Base-by-base conservation (phyloP, 1,284 basidiomycete species). In the Leccinum olivaceoglutinosum region DNA sequence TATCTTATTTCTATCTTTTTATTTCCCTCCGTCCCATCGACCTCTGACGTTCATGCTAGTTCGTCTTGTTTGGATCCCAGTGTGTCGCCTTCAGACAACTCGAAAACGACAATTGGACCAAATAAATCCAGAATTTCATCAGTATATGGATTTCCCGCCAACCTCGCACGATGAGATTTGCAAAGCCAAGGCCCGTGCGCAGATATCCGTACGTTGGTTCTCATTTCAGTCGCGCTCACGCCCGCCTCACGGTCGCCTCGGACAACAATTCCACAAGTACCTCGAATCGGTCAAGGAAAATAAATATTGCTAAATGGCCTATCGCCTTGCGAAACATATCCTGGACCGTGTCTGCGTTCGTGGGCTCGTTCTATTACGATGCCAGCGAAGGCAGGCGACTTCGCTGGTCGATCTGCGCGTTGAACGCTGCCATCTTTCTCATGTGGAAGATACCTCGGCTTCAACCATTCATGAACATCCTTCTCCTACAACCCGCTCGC, bases 391-490 rank as follows among this genome's bases (percentile, higher is more conserved):
- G 88, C 34, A 84, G 84, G 71, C 79, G 88, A 18, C 74, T 87
- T 49, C 88, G 84, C 65, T 90, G 86, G 82, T 85, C 82, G 59
- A 86, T 93, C 16, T 85, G 84, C 56, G 76, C 84, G 1, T 68
- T 87, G 16, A 93, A 93, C 73, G 77, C 81, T 9, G 81, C 79
- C 7, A 77, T 95, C 25, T 95, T 87, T 79, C 68, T 88, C 11
- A 80, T 83, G 9, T 94, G 92, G 92, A 86, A 89, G 68, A 76
- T 92, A 36, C 83, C 82, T 25, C 77, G 81, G 11, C 74, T 86
- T 59, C 72, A 77, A 41, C 77, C 78, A 9, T 78, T 82, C 69
- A 92, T 89, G 90, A 78, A 69, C 66, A 75, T 29, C 29, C 29
- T 29, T 29, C 29, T 29, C 29, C 29, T 29, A 10, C 63, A 61